Evolutionary conservation across 768 basidiomycete genomes (phyloP), one percentile per base, ranked within the genome.

Genomic region (Hygrophorus russula): DNA sequence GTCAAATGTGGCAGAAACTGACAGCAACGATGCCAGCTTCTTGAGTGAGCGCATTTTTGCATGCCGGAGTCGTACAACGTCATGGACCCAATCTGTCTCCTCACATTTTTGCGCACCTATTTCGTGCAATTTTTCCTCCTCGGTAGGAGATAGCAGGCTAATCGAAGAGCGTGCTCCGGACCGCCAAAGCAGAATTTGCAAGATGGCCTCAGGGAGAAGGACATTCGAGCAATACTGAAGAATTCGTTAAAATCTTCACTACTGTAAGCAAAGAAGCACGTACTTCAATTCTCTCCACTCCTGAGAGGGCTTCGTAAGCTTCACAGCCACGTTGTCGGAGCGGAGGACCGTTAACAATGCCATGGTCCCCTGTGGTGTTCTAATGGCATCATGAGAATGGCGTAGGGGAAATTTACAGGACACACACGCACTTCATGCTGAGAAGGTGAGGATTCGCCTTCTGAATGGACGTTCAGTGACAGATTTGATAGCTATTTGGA

Each of bases 181-280:
- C 9, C 82, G 74, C 81, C 83, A 87, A 11, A 86, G 60, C n/a
- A 84, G 64, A 7, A 89, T 65, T 53, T 89, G 86, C 34, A 79
- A 64, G 32, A 83, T 66, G 2, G 80, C 70, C 57, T 86, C 85
- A 2, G 78, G 81, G 4, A 86, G 66, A 9, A 89, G 71, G 24
- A 89, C 69, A 46, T 81, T 76, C 30, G 74, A 59, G 54, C 82
- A 84, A 50, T 86, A 88, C 82, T 86, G 20, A 13, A 33, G 12
- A 35, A 14, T 15, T 28, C 31, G 30, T 40, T 36, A 11, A n/a
- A 36, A 28, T 13, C 30, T 15, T 18, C 11, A 41, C 14, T 10
- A 39, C 18, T 36, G 32, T 15, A 35, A 32, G 36, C 6, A 29
- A 39, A 34, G 19, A 19, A 43, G 28, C 17, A 54, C 72, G 53